Conservation (phyloP, 1,139 yeast genomes). For the Yamadazyma triangularis region DNA sequence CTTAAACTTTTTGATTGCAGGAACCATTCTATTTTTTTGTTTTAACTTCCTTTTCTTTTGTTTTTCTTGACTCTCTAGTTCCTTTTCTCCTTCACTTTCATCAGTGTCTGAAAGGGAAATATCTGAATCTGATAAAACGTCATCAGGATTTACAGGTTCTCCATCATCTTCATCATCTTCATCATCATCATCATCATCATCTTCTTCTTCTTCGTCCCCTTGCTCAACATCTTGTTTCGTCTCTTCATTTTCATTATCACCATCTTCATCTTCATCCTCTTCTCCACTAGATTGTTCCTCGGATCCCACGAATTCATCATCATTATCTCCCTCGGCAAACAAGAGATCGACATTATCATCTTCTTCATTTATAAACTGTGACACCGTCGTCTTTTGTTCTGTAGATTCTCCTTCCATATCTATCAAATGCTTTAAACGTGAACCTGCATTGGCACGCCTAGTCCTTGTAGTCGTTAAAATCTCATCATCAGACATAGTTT, state of each 20-base stretch:
- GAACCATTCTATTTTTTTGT: conserved; percentile 33
- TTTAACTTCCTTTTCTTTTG: conserved; percentile 35
- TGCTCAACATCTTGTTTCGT: too few relatives aligned
- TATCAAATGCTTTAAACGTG: conserved; percentile 67
- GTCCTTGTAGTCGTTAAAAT: conserved; percentile 67
- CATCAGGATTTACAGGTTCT: conserved; percentile 30
- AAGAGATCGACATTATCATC: conserved; percentile 72
- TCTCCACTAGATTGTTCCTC: conserved; percentile 15
- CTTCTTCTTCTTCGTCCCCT: conserved; percentile 27
- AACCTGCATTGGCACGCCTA: conserved; percentile 88
- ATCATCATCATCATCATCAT: conserved; percentile 84
- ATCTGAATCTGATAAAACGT: conserved; percentile 53
- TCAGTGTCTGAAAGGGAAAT: conserved; percentile 47
- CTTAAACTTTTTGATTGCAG: conserved; percentile 43
- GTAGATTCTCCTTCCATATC: conserved; percentile 48
- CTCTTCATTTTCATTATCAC: conserved; percentile 23
- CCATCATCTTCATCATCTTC: conserved; percentile 20
- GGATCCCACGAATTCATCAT: conserved; percentile 66
- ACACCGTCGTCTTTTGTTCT: conserved; percentile 19
- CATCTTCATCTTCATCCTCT: conserved; percentile 62
- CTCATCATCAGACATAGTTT: conserved; percentile 19
- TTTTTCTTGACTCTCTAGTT: conserved; percentile 50
- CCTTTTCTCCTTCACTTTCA: conserved; percentile 65
- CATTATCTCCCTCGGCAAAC: conserved; percentile 83
- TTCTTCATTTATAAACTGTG: conserved; percentile 46